Conservation (phyloP, 108 stramenopile genomes). For the Pseudonitzschia delicatissima region DNA sequence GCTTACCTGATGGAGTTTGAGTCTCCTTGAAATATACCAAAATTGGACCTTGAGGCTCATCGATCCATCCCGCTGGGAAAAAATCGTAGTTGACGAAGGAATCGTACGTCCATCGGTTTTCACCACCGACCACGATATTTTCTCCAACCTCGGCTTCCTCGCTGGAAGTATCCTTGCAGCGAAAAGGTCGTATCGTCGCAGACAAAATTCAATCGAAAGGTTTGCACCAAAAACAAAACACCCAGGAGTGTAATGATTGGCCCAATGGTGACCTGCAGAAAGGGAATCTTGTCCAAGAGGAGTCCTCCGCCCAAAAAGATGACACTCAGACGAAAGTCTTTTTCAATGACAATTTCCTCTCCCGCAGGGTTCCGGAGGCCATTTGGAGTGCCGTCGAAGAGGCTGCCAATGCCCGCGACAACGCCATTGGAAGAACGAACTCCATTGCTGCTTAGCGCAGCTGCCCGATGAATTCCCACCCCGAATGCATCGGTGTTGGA, state of each 20-base stretch:
- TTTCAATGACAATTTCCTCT: slow-evolving; percentile 41
- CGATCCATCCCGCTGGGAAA: slow-evolving; percentile 60
- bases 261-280: slow-evolving; percentile 39
- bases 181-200: slow-evolving; percentile 52
- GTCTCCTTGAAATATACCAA: slow-evolving; percentile 85
- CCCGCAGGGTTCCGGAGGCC: not conserved
- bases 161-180: slow-evolving; percentile 22
- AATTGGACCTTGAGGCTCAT: slow-evolving; percentile 57
- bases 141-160: slow-evolving; percentile 45
- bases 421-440: not conserved
- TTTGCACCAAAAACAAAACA: slow-evolving; percentile 62
- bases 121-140: slow-evolving; percentile 76
- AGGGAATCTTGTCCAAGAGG: slow-evolving; percentile 33
- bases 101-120: slow-evolving; percentile 65
- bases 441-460: not conserved
- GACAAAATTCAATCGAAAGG: slow-evolving; percentile 61
- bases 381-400: not conserved
- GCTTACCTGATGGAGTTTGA: slow-evolving; percentile 50
- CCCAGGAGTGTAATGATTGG: slow-evolving; percentile 50
- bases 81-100: slow-evolving; percentile 80
- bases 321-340: slow-evolving; percentile 53
- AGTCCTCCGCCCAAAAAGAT: slow-evolving; percentile 46
- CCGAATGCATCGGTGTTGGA: not conserved
- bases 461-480: not conserved
- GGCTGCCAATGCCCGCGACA: not conserved